Conservation (phyloP, 225 moss, liverwort and hornwort genomes). For the Bryoerythrophyllum caledonicum region DNA sequence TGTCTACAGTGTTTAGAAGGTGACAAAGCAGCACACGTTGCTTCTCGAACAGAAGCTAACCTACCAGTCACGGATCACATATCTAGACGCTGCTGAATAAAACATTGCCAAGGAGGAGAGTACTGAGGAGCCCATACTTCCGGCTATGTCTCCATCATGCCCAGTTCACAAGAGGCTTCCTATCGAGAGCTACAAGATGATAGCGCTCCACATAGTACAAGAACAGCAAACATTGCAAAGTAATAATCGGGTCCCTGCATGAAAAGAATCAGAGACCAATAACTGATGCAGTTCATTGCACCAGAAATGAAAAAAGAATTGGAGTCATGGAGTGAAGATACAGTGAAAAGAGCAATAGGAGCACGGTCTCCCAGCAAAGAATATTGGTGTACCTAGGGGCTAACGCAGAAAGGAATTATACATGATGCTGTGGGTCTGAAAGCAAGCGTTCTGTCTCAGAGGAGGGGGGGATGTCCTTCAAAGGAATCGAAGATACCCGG, state of each 20-base stretch:
- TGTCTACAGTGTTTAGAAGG: not conserved
- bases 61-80: constrained; percentile 37
- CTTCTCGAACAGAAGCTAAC: constrained; percentile 8
- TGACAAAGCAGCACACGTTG: not conserved
- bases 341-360: constrained; percentile 17
- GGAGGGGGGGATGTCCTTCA: constrained; percentile 45
- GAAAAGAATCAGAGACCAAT: constrained; percentile 21
- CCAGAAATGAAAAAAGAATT: constrained; percentile 38
- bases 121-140: constrained; percentile 15
- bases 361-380: constrained; percentile 38
- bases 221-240: not conserved
- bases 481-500: constrained; percentile 58
- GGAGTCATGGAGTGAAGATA: constrained; percentile 21
- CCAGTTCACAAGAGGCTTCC: constrained; percentile 17
- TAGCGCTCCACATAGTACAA: not conserved
- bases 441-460: constrained; percentile 56
- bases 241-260: constrained; percentile 1
- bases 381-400: constrained; percentile 23
- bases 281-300: constrained; percentile 28
- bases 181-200: constrained; percentile 21
- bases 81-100: constrained; percentile 16
- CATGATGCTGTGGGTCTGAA: constrained; percentile 43
- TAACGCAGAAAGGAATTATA: constrained; percentile 22
- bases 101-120: constrained; percentile 13
- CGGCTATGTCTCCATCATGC: constrained; percentile 19